phyloP scores from a whole-genome alignment of 2,329 filamentous ascomycete genomes.

The Diaporthe velutina region DNA sequence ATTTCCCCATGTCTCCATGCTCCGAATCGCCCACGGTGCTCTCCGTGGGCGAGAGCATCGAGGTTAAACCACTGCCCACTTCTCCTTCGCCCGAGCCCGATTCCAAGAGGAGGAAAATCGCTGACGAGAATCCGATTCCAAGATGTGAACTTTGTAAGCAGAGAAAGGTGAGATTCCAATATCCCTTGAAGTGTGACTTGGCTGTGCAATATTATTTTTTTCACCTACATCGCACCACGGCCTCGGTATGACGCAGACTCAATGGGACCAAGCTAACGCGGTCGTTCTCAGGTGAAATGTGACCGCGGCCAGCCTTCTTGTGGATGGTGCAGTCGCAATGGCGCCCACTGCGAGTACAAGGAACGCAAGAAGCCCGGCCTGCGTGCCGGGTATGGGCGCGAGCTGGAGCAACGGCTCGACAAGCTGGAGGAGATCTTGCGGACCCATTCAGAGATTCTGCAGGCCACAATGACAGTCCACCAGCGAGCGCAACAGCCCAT shows the following conservation, averaged over 20 bases:
- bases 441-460: slow-evolving; percentile 75
- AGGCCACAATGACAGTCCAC: slow-evolving; percentile 62
- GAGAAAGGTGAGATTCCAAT: slow-evolving; percentile 70
- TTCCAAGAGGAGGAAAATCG: slow-evolving; percentile 42
- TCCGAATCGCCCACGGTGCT: slow-evolving; percentile 33
- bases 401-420: slow-evolving; percentile 80
- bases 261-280: background rate
- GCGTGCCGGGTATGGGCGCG: slow-evolving; percentile 77
- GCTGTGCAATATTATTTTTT: background rate
- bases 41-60: slow-evolving; percentile 36
- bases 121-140: slow-evolving; percentile 54
- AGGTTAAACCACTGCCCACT: slow-evolving; percentile 32
- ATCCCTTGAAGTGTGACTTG: slow-evolving; percentile 27
- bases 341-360: slow-evolving; percentile 75
- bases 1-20: slow-evolving; percentile 37
- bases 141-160: slow-evolving; percentile 85
- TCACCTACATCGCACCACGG: background rate
- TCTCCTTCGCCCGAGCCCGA: slow-evolving; percentile 38
- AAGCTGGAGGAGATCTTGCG: slow-evolving; percentile 76
- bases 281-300: slow-evolving; percentile 71
- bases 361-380: slow-evolving; percentile 77
- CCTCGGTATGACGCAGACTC: background rate
- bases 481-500: slow-evolving; percentile 43
- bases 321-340: slow-evolving; percentile 76
- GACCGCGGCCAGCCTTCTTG: slow-evolving; percentile 81